These are phyloP conservation scores for Candida saitoana DNA, from an alignment of 805 yeast genomes.

Conservation along the genomic window DNA sequence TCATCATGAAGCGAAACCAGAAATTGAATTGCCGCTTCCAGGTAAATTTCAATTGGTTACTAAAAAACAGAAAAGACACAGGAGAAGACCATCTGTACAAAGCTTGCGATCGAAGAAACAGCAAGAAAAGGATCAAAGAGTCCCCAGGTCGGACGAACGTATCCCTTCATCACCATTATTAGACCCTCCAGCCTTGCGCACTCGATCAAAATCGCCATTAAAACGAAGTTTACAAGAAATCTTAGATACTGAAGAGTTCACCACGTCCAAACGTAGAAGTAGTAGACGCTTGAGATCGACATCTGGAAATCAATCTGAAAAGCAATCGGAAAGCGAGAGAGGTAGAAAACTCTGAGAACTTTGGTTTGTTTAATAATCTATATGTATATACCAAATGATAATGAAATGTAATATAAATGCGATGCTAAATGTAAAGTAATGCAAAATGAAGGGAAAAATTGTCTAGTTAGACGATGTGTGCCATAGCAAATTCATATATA, in stretches of 20 bases:
- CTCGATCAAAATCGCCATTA: slow-evolving; percentile 34
- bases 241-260: slow-evolving; percentile 10
- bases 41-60: background rate
- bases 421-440: background rate
- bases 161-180: background rate
- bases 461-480: slow-evolving; percentile 36
- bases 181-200: slow-evolving; percentile 28
- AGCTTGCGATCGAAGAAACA: slow-evolving; percentile 1
- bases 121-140: background rate
- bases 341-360: slow-evolving; percentile 6
- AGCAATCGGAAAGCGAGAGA: slow-evolving; percentile 7
- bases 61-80: slow-evolving; percentile 2
- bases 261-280: slow-evolving; percentile 10
- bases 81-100: background rate
- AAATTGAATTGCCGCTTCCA: background rate
- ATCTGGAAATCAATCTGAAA: slow-evolving; percentile 5
- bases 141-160: background rate
- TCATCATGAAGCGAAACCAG: background rate
- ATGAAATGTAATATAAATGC: background rate
- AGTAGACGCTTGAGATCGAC: slow-evolving; percentile 4
- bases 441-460: background rate
- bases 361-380: background rate
- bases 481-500: slow-evolving; percentile 65
- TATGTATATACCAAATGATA: slow-evolving; percentile 4
- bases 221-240: slow-evolving; percentile 22